phyloP scores from a whole-genome alignment of 176 grass and related monocot genomes.

The Aegilops longissima region DNA sequence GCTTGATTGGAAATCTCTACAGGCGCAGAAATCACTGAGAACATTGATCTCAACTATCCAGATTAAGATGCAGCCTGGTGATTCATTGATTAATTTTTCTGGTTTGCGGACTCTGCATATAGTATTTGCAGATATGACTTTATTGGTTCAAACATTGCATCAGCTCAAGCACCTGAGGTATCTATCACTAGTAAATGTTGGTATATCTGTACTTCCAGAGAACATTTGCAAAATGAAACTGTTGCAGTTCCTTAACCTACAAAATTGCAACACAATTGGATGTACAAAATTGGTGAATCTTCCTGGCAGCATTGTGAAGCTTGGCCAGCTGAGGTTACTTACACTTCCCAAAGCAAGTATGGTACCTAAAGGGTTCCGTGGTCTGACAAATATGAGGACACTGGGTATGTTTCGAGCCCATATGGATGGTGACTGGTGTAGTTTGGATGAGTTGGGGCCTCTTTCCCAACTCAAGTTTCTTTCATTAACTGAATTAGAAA shows the following conservation, averaged over 20 bases:
- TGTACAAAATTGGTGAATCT: not conserved
- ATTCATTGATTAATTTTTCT: not conserved
- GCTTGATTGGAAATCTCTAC: not conserved
- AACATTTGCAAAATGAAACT: slow-evolving; percentile 17
- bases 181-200: not conserved
- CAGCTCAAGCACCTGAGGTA: slow-evolving; percentile 42
- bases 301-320: not conserved
- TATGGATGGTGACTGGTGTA: not conserved
- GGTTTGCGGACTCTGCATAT: slow-evolving; percentile 20
- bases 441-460: not conserved
- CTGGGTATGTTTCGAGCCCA: not conserved
- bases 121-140: not conserved
- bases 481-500: not conserved
- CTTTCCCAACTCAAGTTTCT: not conserved
- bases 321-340: not conserved
- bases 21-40: not conserved
- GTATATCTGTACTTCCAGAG: not conserved
- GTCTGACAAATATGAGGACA: not conserved
- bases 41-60: not conserved
- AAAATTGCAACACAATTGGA: too few species aligned
- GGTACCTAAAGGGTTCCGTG: not conserved
- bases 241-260: not conserved
- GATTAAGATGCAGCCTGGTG: not conserved
- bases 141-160: not conserved
- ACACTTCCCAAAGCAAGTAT: not conserved